Evolutionary conservation across 2,329 filamentous ascomycete genomes (phyloP).

Genomic region (Rachicladosporium sp.): DNA sequence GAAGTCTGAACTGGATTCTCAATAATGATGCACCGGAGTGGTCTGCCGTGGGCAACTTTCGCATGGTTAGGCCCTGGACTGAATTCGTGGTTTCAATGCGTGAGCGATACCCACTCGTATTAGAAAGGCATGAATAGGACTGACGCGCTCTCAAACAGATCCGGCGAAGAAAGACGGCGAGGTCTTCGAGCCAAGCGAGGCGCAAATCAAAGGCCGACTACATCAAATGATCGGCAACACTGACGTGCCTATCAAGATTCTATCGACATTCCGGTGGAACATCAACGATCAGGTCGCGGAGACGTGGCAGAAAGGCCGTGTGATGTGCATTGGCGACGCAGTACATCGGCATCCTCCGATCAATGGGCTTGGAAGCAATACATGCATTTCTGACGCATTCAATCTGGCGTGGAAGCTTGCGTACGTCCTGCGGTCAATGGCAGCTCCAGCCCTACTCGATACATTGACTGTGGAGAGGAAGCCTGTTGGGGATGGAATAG

Average conservation of each 20-base stretch:
- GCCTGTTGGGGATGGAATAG: slow-evolving; percentile 33
- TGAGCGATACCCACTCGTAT: too few species aligned
- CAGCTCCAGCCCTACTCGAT: slow-evolving; percentile 14
- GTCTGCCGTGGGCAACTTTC: slow-evolving; percentile 35
- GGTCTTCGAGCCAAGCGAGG: slow-evolving; percentile 28
- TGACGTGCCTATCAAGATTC: slow-evolving; percentile 34
- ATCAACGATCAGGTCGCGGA: slow-evolving; percentile 48
- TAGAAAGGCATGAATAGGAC: too few species aligned
- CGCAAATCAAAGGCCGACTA: slow-evolving; percentile 33
- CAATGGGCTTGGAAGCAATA: slow-evolving; percentile 46
- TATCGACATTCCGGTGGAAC: slow-evolving; percentile 41
- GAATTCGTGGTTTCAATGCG: slow-evolving; percentile 42
- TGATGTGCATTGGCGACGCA: slow-evolving; percentile 45
- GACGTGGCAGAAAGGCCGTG: slow-evolving; percentile 33
- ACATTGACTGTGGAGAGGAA: slow-evolving; percentile 22
- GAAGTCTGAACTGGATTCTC: slow-evolving; percentile 47
- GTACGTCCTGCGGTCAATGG: slow-evolving; percentile 15
- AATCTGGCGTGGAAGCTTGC: slow-evolving; percentile 27
- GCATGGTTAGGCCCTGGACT: slow-evolving; percentile 50
- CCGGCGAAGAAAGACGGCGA: slow-evolving; percentile 18
- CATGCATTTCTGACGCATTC: slow-evolving; percentile 29
- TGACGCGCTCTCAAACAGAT: not conserved
- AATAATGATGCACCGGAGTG: slow-evolving; percentile 39
- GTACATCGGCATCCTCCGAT: slow-evolving; percentile 46
- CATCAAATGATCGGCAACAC: slow-evolving; percentile 42